Conservation (phyloP, 805 yeast genomes). For the Candida sonorensis region DNA sequence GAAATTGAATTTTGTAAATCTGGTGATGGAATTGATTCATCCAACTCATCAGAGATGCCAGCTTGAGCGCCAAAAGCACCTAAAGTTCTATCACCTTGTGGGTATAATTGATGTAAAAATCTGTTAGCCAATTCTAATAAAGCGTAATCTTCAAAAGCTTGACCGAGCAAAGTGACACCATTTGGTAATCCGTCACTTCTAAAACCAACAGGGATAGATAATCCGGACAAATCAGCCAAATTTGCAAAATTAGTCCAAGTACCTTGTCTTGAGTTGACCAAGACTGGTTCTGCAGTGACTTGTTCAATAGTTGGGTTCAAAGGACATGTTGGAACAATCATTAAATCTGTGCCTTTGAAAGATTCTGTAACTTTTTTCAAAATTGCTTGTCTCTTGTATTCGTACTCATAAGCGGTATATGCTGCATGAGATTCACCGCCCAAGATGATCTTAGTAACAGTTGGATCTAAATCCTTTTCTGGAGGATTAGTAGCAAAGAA, state of each 20-base stretch:
- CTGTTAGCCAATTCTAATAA: slow-evolving; percentile 74
- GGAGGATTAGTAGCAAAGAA: slow-evolving; percentile 70
- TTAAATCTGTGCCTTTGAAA: slow-evolving; percentile 59
- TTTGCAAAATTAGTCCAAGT: slow-evolving; percentile 98
- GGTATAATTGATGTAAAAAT: slow-evolving; percentile 45
- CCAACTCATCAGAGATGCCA: slow-evolving; percentile 38
- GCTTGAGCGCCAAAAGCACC: slow-evolving; percentile 35
- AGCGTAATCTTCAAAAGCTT: slow-evolving; percentile 83
- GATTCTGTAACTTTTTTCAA: slow-evolving; percentile 53
- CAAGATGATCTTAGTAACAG: slow-evolving; percentile 67
- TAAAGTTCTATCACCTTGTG: slow-evolving; percentile 42
- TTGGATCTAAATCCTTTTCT: slow-evolving; percentile 68
- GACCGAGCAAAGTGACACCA: slow-evolving; percentile 81
- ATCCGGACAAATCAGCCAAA: slow-evolving; percentile 85
- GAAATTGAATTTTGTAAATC: slow-evolving; percentile 40
- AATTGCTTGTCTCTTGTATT: slow-evolving; percentile 80
- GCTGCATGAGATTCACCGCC: slow-evolving; percentile 78
- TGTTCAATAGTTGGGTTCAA: slow-evolving; percentile 77
- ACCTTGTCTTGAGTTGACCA: slow-evolving; percentile 85
- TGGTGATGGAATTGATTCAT: slow-evolving; percentile 38
- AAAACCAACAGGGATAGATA: slow-evolving; percentile 90
- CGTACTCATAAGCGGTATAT: slow-evolving; percentile 75
- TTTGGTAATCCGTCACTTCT: slow-evolving; percentile 81
- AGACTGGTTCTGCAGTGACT: slow-evolving; percentile 69
- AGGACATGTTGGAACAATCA: slow-evolving; percentile 92